Evolutionary conservation across 495 filamentous ascomycete species (phyloP), one percentile per base, ranked within the genome.

Genomic region (Podospora fimiseda): DNA sequence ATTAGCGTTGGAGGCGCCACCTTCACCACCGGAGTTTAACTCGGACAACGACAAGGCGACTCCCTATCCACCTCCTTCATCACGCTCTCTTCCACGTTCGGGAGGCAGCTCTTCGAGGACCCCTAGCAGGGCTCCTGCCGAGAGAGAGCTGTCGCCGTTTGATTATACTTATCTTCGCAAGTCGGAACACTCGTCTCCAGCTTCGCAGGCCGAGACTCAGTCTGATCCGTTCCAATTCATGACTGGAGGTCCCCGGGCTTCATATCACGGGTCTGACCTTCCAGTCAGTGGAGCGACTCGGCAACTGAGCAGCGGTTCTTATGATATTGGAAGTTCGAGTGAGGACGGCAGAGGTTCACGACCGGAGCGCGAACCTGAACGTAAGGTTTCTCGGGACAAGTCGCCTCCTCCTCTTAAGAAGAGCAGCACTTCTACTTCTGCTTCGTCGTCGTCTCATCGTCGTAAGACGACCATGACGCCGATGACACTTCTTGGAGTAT

Each of bases 141-240:
- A 67, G 42, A 47, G 63, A 33, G 63, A 68, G 2, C 59, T 44
- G 46, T 67, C 71, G 9, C 72, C 73, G 11, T 75, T 74, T 50
- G 55, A 66, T 9, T 76, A 72, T 57, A 62, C 71, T 42, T 76
- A 76, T 44, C 63, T 74, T 16, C 48, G 50, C 38, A 47, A 47
- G 23, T 72, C 71, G 1, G 69, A 73, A 42, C 59, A 63, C 3
- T 41, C 44, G 1, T 60, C 61, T 24, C 48, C 57, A 1, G 27
- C 52, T 24, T 47, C 58, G 16, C 19, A 42, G 13, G 27, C 47
- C 13, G 56, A 48, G 18, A 9, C 24, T 0, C 38, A 49, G 16
- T 50, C 51, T 20, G 70, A 74, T 48, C 66, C 70, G 1, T 74
- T 75, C 43, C 69, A 70, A 43, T 75, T 64, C 55, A 69, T 73